phyloP scores from a whole-genome alignment of 2,329 filamentous ascomycete genomes.

The Penicillium sclerotiorum region DNA sequence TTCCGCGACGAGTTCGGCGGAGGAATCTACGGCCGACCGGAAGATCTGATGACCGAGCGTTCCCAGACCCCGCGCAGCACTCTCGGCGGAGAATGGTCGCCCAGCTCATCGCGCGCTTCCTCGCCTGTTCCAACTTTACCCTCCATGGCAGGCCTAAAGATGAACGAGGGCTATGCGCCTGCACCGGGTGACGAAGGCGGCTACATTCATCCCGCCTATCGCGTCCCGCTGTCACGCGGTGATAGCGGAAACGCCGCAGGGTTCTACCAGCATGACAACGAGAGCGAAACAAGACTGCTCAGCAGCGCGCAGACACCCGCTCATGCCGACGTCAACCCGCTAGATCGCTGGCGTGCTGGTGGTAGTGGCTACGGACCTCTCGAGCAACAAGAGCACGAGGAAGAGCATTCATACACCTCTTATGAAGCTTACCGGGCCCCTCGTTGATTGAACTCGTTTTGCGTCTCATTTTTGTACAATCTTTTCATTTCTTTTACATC shows the following conservation, averaged over 20 bases:
- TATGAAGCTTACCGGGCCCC: slow-evolving; percentile 38
- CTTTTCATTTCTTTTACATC: background rate
- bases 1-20: slow-evolving; percentile 88
- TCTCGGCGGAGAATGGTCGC: slow-evolving; percentile 40
- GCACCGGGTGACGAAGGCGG: slow-evolving; percentile 24
- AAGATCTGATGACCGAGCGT: slow-evolving; percentile 49
- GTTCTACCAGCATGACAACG: slow-evolving; percentile 40
- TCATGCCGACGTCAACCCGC: slow-evolving; percentile 21
- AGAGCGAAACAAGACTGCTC: slow-evolving; percentile 44
- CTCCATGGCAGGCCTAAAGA: slow-evolving; percentile 29
- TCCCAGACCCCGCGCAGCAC: slow-evolving; percentile 46
- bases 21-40: slow-evolving; percentile 55
- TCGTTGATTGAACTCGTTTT: slow-evolving; percentile 17
- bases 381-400: slow-evolving; percentile 34
- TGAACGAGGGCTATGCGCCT: slow-evolving; percentile 30
- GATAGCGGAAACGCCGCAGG: slow-evolving; percentile 23
- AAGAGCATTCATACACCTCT: slow-evolving; percentile 27
- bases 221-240: slow-evolving; percentile 30
- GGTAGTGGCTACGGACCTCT: slow-evolving; percentile 40
- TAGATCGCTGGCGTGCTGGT: slow-evolving; percentile 38
- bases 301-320: slow-evolving; percentile 38
- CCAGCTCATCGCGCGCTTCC: slow-evolving; percentile 42
- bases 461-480: background rate
- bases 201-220: slow-evolving; percentile 41
- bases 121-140: slow-evolving; percentile 44